Percentiles rank a stretch among this genome's conserved stretches.
Evolutionary conservation across 495 filamentous ascomycete species (phyloP).

Genomic region (Aspergillus diversus): DNA sequence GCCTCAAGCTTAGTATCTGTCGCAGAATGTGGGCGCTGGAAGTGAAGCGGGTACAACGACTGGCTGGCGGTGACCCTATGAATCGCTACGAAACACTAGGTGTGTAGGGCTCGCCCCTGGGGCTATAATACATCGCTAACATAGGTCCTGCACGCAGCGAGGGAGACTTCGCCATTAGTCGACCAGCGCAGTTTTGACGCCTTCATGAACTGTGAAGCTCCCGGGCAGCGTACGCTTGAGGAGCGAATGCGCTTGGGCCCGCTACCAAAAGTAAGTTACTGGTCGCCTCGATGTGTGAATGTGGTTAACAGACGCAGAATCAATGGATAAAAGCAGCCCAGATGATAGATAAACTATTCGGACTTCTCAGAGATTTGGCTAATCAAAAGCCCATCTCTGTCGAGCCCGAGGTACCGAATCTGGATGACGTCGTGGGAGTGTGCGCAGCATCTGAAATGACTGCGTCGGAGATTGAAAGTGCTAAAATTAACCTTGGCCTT

Average conservation of each 20-base stretch:
- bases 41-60: conserved; percentile 42
- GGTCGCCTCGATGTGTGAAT: conserved; percentile 1
- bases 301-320: conserved; percentile 29
- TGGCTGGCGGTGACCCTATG: conserved; percentile 44
- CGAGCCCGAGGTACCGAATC: conserved; percentile 32
- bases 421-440: conserved; percentile 31
- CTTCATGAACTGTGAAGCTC: conserved; percentile 52
- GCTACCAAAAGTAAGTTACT: conserved; percentile 40
- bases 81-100: conserved; percentile 42
- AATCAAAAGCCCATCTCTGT: conserved; percentile 38
- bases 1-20: conserved; percentile 43
- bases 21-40: conserved; percentile 48
- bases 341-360: conserved; percentile 42
- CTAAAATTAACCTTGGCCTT: conserved; percentile 37
- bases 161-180: conserved; percentile 29
- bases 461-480: conserved; percentile 35
- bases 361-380: conserved; percentile 36
- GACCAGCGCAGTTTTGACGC: conserved; percentile 44
- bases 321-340: conserved; percentile 44
- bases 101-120: conserved; percentile 23
- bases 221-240: conserved; percentile 43
- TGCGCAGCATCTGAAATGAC: conserved; percentile 40
- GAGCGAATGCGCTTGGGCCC: conserved; percentile 46
- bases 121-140: conserved; percentile 9
- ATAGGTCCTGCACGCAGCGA: conserved; percentile 28